Evolutionary conservation across 768 basidiomycete genomes (phyloP).

Genomic region (Amanita muscaria): DNA sequence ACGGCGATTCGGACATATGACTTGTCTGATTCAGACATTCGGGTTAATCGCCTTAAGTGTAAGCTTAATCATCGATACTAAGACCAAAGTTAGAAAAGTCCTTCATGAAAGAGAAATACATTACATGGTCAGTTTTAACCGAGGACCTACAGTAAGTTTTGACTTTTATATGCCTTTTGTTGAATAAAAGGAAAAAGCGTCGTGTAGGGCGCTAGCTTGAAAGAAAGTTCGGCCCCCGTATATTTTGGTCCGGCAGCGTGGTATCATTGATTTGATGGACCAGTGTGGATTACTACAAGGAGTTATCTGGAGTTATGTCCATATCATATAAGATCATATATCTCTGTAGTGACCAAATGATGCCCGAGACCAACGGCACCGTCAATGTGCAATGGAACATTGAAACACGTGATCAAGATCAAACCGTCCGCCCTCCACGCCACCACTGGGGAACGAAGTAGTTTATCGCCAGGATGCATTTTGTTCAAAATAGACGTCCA

Average conservation of each 20-base stretch:
- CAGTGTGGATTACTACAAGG: neutral
- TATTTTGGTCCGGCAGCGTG: neutral
- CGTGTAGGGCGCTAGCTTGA: neutral
- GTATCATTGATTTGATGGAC: neutral
- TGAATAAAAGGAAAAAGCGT: no score
- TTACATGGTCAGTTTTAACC: neutral
- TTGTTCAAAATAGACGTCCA: neutral
- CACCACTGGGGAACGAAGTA: conserved; percentile 8
- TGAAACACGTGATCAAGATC: no score
- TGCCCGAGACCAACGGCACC: no score
- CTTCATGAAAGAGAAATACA: neutral
- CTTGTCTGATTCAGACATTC: neutral
- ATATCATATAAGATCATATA: no score
- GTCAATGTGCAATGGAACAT: no score
- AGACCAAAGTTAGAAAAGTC: neutral
- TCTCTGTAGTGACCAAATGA: no score
- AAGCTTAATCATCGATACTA: no score
- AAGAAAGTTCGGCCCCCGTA: neutral
- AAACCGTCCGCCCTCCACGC: no score
- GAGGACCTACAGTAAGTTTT: conserved; percentile 6
- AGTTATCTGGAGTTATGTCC: neutral
- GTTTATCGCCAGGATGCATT: conserved; percentile 4
- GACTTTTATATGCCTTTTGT: neutral
- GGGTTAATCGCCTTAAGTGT: neutral
- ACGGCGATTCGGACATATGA: conserved; percentile 2